Conservation (phyloP, 306 rosid genomes). For the Cicer judaicum region DNA sequence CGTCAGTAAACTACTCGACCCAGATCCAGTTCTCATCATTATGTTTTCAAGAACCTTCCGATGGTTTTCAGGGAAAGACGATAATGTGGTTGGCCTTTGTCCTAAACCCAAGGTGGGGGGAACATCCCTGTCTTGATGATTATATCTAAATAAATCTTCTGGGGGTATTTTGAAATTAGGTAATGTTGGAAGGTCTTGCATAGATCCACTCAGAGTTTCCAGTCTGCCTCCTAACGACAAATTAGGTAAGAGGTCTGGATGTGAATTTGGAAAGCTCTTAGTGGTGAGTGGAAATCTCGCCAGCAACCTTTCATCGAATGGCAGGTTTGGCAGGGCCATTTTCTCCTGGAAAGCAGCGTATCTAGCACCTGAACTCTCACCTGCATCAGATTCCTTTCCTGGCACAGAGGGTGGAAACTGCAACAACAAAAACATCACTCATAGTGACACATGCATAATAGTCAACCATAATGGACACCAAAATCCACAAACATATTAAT, state of each 20-base stretch:
- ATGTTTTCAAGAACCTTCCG: conserved; percentile 97
- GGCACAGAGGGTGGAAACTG: conserved; percentile 62
- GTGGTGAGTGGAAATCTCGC: conserved; percentile 74
- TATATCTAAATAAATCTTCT: conserved; percentile 73
- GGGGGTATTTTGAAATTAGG: conserved; percentile 80
- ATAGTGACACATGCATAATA: conserved; percentile 38
- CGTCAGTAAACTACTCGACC: conserved; percentile 50
- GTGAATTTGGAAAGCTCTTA: conserved; percentile 62
- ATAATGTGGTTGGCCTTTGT: conserved; percentile 64
- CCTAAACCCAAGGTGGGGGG: conserved; percentile 82
- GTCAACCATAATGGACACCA: conserved; percentile 25
- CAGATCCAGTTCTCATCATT: conserved; percentile 95
- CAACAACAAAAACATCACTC: conserved; percentile 26
- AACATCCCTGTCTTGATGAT: conserved; percentile 75
- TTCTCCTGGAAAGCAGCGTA: conserved; percentile 75
- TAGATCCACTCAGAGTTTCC: conserved; percentile 66
- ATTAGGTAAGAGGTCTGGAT: conserved; percentile 77
- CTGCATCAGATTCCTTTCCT: conserved; percentile 58
- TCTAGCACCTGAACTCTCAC: conserved; percentile 58
- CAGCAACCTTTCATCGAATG: conserved; percentile 83
- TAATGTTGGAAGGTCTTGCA: conserved; percentile 73
- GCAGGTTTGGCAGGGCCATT: conserved; percentile 73
- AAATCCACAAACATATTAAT: conserved; percentile 33
- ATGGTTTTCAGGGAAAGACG: conserved; percentile 90
- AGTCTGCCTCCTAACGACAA: conserved; percentile 74